Percentiles rank a stretch among this genome's conserved stretches.
These are phyloP conservation scores for Meyerozyma athensensis DNA, from an alignment of 1,139 yeast species.

Conservation along the genomic window DNA sequence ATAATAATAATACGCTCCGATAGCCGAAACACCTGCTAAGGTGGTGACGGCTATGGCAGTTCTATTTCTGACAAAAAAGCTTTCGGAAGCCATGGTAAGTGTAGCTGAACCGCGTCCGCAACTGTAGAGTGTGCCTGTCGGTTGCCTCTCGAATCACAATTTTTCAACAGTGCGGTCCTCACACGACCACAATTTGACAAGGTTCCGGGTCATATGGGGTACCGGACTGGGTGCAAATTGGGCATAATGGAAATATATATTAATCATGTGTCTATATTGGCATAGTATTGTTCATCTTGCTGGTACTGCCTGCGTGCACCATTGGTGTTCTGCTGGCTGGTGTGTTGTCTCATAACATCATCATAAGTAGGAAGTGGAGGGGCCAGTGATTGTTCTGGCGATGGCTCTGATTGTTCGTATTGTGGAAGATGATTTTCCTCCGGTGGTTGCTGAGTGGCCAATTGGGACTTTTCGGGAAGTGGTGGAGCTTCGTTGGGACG, in stretches of 20 bases:
- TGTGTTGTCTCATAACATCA: conserved; percentile 12
- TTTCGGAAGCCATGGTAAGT: conserved; percentile 13
- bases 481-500: conserved; percentile 3
- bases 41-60: conserved; percentile 57
- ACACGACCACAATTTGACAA: conserved; percentile 13
- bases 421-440: neutral
- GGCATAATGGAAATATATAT: neutral
- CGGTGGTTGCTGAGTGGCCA: neutral
- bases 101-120: conserved; percentile 2
- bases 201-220: neutral
- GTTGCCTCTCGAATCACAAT: conserved; percentile 6
- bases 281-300: conserved; percentile 33
- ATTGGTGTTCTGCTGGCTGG: conserved; percentile 17
- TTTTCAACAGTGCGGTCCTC: conserved; percentile 11
- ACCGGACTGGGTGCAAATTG: neutral
- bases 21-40: conserved; percentile 58
- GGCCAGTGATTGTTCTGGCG: neutral
- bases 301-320: conserved; percentile 38
- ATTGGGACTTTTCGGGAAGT: neutral
- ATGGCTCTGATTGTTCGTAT: neutral
- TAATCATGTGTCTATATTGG: conserved; percentile 16
- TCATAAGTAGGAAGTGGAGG: conserved; percentile 10
- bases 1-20: conserved; percentile 55
- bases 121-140: conserved; percentile 4
- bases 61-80: conserved; percentile 53